Evolutionary conservation across 306 rosid genomes (phyloP).

Genomic region (Acacia confusa): DNA sequence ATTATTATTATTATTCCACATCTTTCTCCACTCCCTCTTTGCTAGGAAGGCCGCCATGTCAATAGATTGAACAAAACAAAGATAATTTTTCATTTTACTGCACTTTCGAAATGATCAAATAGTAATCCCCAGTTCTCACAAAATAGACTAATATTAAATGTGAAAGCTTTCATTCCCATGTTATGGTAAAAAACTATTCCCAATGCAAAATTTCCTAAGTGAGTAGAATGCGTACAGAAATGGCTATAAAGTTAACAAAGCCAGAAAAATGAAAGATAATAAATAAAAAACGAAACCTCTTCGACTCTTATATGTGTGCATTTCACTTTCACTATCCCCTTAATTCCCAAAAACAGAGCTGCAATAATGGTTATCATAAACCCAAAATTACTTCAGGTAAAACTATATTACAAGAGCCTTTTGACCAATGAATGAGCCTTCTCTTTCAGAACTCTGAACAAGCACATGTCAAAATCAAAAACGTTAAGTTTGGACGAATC

Average conservation of each 20-base stretch:
- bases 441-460: conserved; percentile 27
- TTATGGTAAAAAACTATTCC: conserved; percentile 28
- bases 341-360: conserved; percentile 57
- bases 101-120: conserved; percentile 10
- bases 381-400: conserved; percentile 40
- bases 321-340: conserved; percentile 40
- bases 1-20: conserved; percentile 19
- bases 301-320: conserved; percentile 66
- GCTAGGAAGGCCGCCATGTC: conserved; percentile 65
- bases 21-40: conserved; percentile 49
- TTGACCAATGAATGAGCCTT: conserved; percentile 50
- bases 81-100: background rate
- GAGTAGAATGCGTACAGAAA: conserved; percentile 1
- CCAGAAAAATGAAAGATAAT: conserved; percentile 13
- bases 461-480: background rate
- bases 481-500: background rate
- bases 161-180: conserved; percentile 41
- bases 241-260: conserved; percentile 29
- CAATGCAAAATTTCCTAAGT: conserved; percentile 24
- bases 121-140: conserved; percentile 30
- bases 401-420: conserved; percentile 24
- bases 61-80: conserved; percentile 33
- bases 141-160: conserved; percentile 20
- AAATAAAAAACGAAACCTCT: conserved; percentile 53
- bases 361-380: conserved; percentile 31